Evolutionary conservation across 768 basidiomycete genomes (phyloP).

Genomic region (Rhodotorula kratochvilovae): DNA sequence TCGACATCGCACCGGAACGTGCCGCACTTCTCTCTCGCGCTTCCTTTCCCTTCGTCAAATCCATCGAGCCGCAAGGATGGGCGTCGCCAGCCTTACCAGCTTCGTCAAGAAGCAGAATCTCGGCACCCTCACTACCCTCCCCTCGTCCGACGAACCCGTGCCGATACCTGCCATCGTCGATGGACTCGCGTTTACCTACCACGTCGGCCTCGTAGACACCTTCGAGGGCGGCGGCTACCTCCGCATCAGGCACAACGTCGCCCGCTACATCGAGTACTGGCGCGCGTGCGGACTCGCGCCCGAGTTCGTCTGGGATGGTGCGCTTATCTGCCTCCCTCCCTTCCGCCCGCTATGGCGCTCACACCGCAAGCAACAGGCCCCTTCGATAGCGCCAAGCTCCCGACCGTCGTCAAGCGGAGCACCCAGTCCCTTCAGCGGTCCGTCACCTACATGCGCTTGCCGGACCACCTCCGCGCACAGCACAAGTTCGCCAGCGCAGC

Average conservation of each 20-base stretch:
- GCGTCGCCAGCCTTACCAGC: conserved; percentile 28
- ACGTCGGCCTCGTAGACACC: conserved; percentile 19
- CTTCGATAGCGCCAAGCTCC: conserved; percentile 24
- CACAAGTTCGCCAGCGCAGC: not conserved
- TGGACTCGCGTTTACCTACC: conserved; percentile 26
- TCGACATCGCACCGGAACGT: not conserved
- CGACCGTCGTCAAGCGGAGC: conserved; percentile 24
- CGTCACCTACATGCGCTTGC: conserved; percentile 25
- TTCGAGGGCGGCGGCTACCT: conserved; percentile 28
- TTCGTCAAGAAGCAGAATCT: conserved; percentile 24
- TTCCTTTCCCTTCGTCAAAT: too few relatives aligned
- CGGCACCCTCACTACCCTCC: not conserved
- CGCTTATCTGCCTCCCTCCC: not conserved
- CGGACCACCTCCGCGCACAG: conserved; percentile 2
- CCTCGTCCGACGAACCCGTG: not conserved
- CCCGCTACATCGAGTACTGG: conserved; percentile 23
- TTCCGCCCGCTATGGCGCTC: not conserved
- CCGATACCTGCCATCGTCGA: conserved; percentile 18
- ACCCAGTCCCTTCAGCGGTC: conserved; percentile 25
- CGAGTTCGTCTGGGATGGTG: conserved; percentile 33
- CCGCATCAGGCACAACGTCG: not conserved
- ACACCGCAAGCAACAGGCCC: conserved; percentile 5
- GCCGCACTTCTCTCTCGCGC: too few relatives aligned
- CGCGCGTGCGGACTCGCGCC: conserved; percentile 24
- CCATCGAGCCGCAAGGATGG: conserved; percentile 1